Base-by-base conservation (phyloP, 2,329 filamentous ascomycete genomes). In the Calonectria montana region DNA sequence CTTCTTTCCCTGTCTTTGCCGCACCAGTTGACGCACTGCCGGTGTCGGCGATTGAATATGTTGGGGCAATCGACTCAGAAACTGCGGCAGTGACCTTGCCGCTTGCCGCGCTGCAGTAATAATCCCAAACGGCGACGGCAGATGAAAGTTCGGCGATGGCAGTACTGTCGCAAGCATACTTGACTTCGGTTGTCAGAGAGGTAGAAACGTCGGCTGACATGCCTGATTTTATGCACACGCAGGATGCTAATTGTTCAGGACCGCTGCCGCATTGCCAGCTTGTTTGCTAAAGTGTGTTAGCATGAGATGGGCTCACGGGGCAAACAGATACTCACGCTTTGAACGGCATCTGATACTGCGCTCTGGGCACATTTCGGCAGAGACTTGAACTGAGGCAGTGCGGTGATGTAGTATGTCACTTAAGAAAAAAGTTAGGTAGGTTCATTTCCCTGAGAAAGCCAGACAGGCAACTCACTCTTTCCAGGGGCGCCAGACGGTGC, bases 341-440 rank as follows among this genome's bases (percentile, higher is more conserved):
- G 79, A 3, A 89, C 77, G 4, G 81, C 86, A 50, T 83, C 81
- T 3, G 85, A 84, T 21, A 90, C 72, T 0, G 82, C 88, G 0
- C 75, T 80, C 67, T 85, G 82, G 1, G 87, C 88, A 66, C 88
- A 90, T 0, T 80, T 76, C 0, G 83, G 83, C 0, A 90, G 81
- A 0, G 84, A 82, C 48, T 81, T 84, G 71, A 82, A 90, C 69
- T 86, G 80, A 0, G 86, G 81, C 31, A 90, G 78, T 15, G 85
- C 88, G 1, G 88, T 89, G 69, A 90, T 86, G 70, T 89, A 87
- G 75, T 90, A 91, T 0, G 87, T 84, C 85, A 91, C 86, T 87
- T 7, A 15, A 21, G 29, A 18, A 61, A 8, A 6, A n/a, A n/a
- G n/a, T n/a, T n/a, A n/a, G 70, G 76, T 47, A 75, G 69, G 2